Evolutionary conservation across 1,284 basidiomycete genomes (phyloP).

Genomic region (Tilletia horrida): DNA sequence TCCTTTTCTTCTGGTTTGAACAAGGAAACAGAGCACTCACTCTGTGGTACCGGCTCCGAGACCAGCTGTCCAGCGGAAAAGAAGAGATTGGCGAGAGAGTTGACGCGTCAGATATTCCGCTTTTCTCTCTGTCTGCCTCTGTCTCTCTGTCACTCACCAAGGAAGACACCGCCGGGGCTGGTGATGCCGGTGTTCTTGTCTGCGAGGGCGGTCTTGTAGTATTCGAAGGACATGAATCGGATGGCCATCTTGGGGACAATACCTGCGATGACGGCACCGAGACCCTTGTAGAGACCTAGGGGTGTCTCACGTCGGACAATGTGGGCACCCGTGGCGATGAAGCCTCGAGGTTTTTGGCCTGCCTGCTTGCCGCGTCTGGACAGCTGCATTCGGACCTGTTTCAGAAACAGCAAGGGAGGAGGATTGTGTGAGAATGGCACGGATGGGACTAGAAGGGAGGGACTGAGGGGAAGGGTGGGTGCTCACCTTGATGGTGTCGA

Average conservation of each 20-base stretch:
- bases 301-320: conserved; percentile 90
- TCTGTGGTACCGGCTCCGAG: conserved; percentile 86
- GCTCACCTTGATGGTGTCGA: conserved; percentile 87
- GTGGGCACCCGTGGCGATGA: conserved; percentile 83
- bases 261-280: conserved; percentile 86
- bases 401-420: background rate
- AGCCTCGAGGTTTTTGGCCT: conserved; percentile 70
- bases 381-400: conserved; percentile 79
- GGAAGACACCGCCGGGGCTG: conserved; percentile 69
- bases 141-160: conserved; percentile 43
- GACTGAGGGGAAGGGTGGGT: background rate
- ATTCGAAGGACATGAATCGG: conserved; percentile 95
- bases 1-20: background rate
- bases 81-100: conserved; percentile 5
- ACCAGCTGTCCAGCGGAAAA: conserved; percentile 64
- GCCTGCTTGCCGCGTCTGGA: conserved; percentile 41
- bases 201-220: conserved; percentile 80
- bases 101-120: conserved; percentile 18
- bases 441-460: background rate
- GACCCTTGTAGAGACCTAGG: conserved; percentile 93
- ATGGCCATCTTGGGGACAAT: conserved; percentile 99
- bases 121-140: no score
- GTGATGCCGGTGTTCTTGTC: conserved; percentile 74
- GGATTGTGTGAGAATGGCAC: background rate
- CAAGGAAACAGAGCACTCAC: conserved; percentile 17